Evolutionary conservation across 108 stramenopile genomes (phyloP).

Genomic region (Nitzschia putrida): DNA sequence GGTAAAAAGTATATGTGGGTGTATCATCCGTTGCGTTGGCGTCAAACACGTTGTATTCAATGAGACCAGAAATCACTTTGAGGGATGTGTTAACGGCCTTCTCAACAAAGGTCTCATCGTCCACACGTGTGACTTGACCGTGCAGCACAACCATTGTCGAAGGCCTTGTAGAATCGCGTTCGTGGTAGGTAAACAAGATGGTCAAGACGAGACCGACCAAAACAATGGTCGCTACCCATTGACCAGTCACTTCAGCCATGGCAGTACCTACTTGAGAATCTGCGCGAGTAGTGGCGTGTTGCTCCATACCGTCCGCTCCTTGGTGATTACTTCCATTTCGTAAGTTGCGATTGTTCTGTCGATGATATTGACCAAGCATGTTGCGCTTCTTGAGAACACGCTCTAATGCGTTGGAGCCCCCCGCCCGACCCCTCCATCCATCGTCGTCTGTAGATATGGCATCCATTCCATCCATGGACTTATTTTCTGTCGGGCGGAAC

Average conservation of each 20-base stretch:
- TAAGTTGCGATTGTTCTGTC: constrained; percentile 1
- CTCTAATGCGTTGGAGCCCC: background rate
- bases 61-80: constrained; percentile 53
- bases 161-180: constrained; percentile 30
- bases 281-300: background rate
- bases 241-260: constrained; percentile 75
- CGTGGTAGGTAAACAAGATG: constrained; percentile 46
- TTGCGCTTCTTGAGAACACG: constrained; percentile 7
- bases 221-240: constrained; percentile 58
- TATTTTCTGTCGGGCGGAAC: background rate
- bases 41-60: constrained; percentile 26
- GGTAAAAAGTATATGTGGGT: constrained; percentile 15
- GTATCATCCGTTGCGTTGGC: constrained; percentile 18
- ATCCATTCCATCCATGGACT: constrained; percentile 12
- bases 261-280: constrained; percentile 60
- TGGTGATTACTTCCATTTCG: background rate
- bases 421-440: constrained; percentile 5
- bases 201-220: constrained; percentile 53
- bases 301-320: background rate
- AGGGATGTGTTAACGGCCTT: constrained; percentile 60
- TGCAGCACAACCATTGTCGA: constrained; percentile 50
- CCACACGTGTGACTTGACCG: constrained; percentile 34
- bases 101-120: constrained; percentile 29
- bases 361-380: constrained; percentile 13
- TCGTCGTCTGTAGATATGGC: constrained; percentile 9